A percentile compares a stretch with the other conserved stretches of the same genome.
Conservation (phyloP, 306 rosid genomes). For the Castanea mollissima region DNA sequence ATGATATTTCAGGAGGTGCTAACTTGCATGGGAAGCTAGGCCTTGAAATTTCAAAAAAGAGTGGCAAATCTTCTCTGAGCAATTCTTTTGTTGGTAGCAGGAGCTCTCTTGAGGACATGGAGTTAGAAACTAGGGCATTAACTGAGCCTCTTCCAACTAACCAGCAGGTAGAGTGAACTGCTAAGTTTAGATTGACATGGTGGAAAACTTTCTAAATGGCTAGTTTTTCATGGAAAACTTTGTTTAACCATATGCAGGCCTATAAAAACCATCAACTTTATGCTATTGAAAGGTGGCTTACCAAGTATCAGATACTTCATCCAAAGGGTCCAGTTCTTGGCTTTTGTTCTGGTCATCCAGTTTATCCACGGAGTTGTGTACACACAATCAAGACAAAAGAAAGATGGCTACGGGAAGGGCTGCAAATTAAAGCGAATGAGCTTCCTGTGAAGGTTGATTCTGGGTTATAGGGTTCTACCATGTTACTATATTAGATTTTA, state of each 20-base stretch:
- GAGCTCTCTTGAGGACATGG: slow-evolving; percentile 83
- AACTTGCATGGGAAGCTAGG: slow-evolving; percentile 14
- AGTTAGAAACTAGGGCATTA: slow-evolving; percentile 90
- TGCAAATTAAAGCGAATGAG: slow-evolving; percentile 78
- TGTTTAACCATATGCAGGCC: slow-evolving; percentile 55
- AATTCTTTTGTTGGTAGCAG: slow-evolving; percentile 47
- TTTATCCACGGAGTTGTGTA: slow-evolving; percentile 86
- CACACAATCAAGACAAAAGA: slow-evolving; percentile 73
- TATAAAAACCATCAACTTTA: slow-evolving; percentile 79
- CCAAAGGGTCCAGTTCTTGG: slow-evolving; percentile 93
- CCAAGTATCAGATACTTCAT: slow-evolving; percentile 75
- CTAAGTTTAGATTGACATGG: slow-evolving; percentile 18
- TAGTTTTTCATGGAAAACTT: slow-evolving; percentile 6
- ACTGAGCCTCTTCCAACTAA: slow-evolving; percentile 99
- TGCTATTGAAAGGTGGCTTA: slow-evolving; percentile 91
- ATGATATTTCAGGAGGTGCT: slow-evolving; percentile 14
- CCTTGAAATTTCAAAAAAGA: slow-evolving; percentile 18
- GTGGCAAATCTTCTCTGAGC: slow-evolving; percentile 27
- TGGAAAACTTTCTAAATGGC: slow-evolving; percentile 7
- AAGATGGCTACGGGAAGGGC: slow-evolving; percentile 91
- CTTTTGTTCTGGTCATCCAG: slow-evolving; percentile 79
- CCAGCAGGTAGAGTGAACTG: slow-evolving; percentile 66
- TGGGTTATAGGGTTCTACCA: slow-evolving; percentile 17
- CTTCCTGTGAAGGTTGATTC: slow-evolving; percentile 71
- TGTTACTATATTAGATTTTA: slow-evolving; percentile 12